These are phyloP conservation scores for Tetradesmus lagerheimii DNA, from an alignment of 139 green algal species.

Conservation along the genomic window DNA sequence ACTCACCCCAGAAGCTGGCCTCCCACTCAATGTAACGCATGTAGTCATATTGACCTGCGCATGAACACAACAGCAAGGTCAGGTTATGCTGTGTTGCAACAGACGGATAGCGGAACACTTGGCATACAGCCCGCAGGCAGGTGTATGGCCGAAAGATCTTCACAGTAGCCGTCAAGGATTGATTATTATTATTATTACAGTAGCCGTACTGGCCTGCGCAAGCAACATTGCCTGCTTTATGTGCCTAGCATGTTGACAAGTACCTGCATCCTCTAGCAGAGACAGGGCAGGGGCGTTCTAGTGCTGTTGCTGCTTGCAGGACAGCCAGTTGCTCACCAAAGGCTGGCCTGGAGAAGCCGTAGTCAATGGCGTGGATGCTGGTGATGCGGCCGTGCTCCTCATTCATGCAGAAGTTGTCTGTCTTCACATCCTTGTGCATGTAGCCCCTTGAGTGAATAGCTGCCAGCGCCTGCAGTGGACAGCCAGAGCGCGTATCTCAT, in stretches of 20 bases:
- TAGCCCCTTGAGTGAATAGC: neutral
- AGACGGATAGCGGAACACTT: too few relatives aligned
- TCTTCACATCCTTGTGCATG: slow-evolving; percentile 41
- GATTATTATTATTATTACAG: too few relatives aligned
- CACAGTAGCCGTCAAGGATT: too few relatives aligned
- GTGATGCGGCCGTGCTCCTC: neutral
- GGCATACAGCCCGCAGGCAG: too few relatives aligned
- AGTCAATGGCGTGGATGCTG: slow-evolving; percentile 13
- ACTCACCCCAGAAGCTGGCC: neutral
- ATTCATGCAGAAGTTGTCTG: slow-evolving; percentile 27
- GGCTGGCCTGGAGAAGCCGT: slow-evolving; percentile 1
- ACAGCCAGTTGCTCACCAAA: slow-evolving; percentile 20
- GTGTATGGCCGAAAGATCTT: too few relatives aligned
- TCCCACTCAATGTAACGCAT: neutral
- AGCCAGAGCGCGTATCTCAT: neutral
- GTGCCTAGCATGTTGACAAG: too few relatives aligned
- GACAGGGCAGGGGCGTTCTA: too few relatives aligned
- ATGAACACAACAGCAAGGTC: neutral
- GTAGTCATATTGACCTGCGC: slow-evolving; percentile 25
- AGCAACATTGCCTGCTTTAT: too few relatives aligned
- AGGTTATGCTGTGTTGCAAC: too few relatives aligned
- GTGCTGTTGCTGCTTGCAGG: neutral
- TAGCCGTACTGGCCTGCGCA: too few relatives aligned
- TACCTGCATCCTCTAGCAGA: too few relatives aligned
- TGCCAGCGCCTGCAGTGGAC: slow-evolving; percentile 13